Conservation (phyloP, 2,329 filamentous ascomycete genomes). For the Ceratocystis cubensis region DNA sequence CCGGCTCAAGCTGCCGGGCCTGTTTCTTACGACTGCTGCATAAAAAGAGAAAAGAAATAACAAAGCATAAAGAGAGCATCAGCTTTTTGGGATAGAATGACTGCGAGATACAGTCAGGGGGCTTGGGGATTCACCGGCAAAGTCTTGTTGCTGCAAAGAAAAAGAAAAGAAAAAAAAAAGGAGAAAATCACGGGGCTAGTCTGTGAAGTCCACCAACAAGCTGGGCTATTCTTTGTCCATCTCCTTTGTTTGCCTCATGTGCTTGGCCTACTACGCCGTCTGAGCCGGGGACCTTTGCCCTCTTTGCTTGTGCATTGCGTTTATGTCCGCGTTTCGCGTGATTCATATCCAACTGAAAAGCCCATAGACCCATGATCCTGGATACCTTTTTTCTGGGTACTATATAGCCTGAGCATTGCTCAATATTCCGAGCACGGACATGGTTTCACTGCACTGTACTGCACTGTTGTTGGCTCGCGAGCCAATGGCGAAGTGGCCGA, state of each 20-base stretch:
- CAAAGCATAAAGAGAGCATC: no score
- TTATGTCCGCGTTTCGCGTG: background rate
- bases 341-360: background rate
- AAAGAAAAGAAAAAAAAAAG: background rate
- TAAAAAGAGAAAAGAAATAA: background rate
- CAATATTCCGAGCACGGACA: background rate
- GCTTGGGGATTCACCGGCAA: no score
- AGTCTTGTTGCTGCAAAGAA: background rate
- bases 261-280: background rate
- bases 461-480: background rate
- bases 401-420: background rate
- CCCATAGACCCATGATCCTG: background rate
- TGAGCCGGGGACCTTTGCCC: background rate
- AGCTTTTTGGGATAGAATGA: no score
- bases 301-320: background rate
- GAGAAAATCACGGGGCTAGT: background rate
- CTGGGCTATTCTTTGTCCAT: background rate
- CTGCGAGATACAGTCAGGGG: no score
- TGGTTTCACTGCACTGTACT: slow-evolving; percentile 10
- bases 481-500: background rate
- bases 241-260: background rate
- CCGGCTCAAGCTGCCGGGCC: slow-evolving; percentile 5
- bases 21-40: background rate
- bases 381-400: background rate
- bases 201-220: background rate